Conservation (phyloP, 495 filamentous ascomycete genomes). For the Cryomyces minteri region DNA sequence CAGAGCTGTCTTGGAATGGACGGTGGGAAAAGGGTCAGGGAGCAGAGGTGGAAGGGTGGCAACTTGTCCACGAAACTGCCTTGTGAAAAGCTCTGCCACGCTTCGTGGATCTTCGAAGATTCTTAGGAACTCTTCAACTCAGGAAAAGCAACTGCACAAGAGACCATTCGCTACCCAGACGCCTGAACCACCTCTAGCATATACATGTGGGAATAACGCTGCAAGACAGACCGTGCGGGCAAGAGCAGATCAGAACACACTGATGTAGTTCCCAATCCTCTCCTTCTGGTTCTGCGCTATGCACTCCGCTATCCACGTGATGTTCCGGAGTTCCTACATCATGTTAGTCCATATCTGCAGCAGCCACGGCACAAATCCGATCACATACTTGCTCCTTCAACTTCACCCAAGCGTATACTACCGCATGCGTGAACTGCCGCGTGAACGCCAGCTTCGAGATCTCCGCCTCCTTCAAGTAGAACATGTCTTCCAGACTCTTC, state of each 20-base stretch:
- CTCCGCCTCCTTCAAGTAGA: conserved; percentile 99
- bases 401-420: conserved; percentile 97
- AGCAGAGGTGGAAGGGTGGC: too few species aligned
- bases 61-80: too few species aligned
- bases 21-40: too few species aligned
- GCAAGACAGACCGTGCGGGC: not conserved
- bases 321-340: conserved; percentile 86
- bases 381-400: conserved; percentile 72
- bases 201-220: not conserved
- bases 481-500: conserved; percentile 89
- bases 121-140: not conserved
- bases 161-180: too few species aligned
- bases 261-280: conserved; percentile 95
- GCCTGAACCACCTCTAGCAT: too few species aligned
- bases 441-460: conserved; percentile 90
- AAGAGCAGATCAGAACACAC: conserved; percentile 49
- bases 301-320: conserved; percentile 98
- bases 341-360: not conserved
- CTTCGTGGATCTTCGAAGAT: not conserved
- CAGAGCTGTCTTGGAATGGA: too few species aligned
- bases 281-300: conserved; percentile 99
- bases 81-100: too few species aligned
- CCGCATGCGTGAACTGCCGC: conserved; percentile 82
- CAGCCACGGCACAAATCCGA: conserved; percentile 10
- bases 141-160: not conserved